A percentile compares a stretch with the other conserved stretches of the same genome.
Conservation (phyloP, 2,329 filamentous ascomycete genomes). For the Diplodia intermedia region DNA sequence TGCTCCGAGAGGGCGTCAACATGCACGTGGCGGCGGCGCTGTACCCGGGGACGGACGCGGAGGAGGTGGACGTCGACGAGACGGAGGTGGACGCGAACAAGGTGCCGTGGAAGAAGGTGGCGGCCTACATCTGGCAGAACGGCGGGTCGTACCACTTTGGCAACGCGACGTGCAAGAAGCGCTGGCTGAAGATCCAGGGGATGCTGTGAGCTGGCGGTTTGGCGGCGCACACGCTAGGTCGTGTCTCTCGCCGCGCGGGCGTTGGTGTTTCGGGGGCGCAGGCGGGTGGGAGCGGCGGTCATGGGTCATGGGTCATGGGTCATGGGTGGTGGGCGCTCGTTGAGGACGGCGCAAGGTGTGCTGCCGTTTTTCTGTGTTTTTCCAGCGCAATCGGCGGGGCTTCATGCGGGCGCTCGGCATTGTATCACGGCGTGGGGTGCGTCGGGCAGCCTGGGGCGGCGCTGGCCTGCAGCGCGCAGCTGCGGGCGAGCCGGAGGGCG, state of each 20-base stretch:
- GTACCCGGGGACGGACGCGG: constrained; percentile 12
- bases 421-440: constrained; percentile 1
- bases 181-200: constrained; percentile 57
- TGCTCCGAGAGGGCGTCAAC: constrained; percentile 27
- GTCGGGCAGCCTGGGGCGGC: background rate
- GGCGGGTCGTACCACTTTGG: constrained; percentile 67
- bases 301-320: background rate
- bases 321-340: background rate
- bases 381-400: constrained; percentile 27
- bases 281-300: background rate
- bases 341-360: background rate
- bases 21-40: constrained; percentile 16
- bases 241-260: background rate
- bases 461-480: background rate
- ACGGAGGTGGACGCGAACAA: constrained; percentile 42
- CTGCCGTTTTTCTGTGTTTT: constrained; percentile 11
- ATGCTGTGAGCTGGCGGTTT: constrained; percentile 1
- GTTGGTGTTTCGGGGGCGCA: background rate
- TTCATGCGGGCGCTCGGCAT: constrained; percentile 13
- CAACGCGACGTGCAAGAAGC: constrained; percentile 67
- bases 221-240: background rate
- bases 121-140: constrained; percentile 58
- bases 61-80: constrained; percentile 10
- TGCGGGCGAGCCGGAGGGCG: background rate
- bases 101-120: constrained; percentile 66